Evolutionary conservation across 192 early-diverging fungal species (phyloP).

Genomic region (Backusella macrospora): DNA sequence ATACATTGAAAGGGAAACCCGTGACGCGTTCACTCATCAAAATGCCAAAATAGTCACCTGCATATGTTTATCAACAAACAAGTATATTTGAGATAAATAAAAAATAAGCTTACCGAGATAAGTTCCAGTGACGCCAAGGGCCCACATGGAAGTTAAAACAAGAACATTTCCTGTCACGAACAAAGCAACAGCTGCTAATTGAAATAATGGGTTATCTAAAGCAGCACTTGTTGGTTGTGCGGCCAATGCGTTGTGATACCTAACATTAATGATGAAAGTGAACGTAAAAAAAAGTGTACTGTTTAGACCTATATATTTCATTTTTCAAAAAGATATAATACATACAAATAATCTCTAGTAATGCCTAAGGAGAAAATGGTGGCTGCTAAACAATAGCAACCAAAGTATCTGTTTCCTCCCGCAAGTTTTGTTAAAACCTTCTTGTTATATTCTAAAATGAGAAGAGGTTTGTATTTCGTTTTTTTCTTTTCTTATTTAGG

Average conservation of each 20-base stretch:
- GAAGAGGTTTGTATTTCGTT: not conserved
- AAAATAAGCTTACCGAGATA: conserved; percentile 68
- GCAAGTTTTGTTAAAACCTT: conserved; percentile 72
- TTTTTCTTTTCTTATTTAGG: not conserved
- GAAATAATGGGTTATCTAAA: conserved; percentile 52
- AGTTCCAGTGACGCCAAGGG: conserved; percentile 87
- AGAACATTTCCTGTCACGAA: conserved; percentile 71
- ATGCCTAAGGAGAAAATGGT: conserved; percentile 84
- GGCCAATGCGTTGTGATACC: conserved; percentile 70
- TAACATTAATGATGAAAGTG: conserved; percentile 11
- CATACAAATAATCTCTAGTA: conserved; percentile 74
- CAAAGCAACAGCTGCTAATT: conserved; percentile 50
- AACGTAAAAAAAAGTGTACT: not conserved
- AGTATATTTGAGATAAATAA: not conserved
- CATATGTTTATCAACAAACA: not conserved
- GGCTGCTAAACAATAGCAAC: conserved; percentile 82
- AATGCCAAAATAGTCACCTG: conserved; percentile 95
- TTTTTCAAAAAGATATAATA: not conserved
- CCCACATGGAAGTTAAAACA: conserved; percentile 84
- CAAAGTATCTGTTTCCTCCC: conserved; percentile 64
- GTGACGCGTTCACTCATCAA: conserved; percentile 85
- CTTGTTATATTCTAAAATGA: conserved; percentile 69
- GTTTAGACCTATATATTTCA: not conserved
- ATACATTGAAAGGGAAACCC: conserved; percentile 89
- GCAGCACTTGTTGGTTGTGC: conserved; percentile 62